A percentile compares a stretch with the other conserved stretches of the same genome.
Evolutionary conservation across 106 monocot genomes (phyloP).

Genomic region (Allium sativum): DNA sequence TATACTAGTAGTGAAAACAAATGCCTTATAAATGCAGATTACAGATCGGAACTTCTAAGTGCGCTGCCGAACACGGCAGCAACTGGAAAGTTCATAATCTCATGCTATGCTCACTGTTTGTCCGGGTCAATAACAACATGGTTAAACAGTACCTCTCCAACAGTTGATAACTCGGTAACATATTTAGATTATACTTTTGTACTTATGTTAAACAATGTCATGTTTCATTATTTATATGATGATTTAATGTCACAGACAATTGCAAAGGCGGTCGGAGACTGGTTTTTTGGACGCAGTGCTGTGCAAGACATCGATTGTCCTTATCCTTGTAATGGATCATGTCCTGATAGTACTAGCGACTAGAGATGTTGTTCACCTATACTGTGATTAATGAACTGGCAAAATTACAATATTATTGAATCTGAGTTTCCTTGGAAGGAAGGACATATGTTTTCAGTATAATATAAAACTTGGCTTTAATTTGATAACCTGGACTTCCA

Average conservation of each 20-base stretch:
- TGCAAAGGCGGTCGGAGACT: constrained; percentile 82
- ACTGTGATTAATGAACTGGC: too few species aligned
- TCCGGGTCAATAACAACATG: constrained; percentile 28
- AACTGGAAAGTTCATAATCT: constrained; percentile 41
- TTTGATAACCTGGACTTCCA: too few species aligned
- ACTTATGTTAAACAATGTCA: too few species aligned
- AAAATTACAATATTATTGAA: too few species aligned
- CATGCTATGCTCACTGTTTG: constrained; percentile 46
- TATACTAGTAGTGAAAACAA: background rate
- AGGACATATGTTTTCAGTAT: too few species aligned
- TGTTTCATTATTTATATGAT: too few species aligned
- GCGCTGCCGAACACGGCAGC: constrained; percentile 21
- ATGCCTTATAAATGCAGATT: constrained; percentile 18
- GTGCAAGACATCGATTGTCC: constrained; percentile 69
- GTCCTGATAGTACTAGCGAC: constrained; percentile 29
- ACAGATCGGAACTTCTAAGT: constrained; percentile 33
- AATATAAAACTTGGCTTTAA: too few species aligned
- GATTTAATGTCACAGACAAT: constrained; percentile 42
- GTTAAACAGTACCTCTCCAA: constrained; percentile 18
- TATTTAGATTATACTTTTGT: background rate
- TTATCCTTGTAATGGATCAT: constrained; percentile 80
- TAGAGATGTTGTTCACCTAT: background rate
- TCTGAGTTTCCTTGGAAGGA: too few species aligned
- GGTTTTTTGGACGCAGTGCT: constrained; percentile 45
- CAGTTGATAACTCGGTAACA: constrained; percentile 24